A percentile compares a stretch with the other conserved stretches of the same genome.
These are phyloP conservation scores for Microsporum audouinii DNA, from an alignment of 2,329 filamentous ascomycete genomes.

Conservation along the genomic window DNA sequence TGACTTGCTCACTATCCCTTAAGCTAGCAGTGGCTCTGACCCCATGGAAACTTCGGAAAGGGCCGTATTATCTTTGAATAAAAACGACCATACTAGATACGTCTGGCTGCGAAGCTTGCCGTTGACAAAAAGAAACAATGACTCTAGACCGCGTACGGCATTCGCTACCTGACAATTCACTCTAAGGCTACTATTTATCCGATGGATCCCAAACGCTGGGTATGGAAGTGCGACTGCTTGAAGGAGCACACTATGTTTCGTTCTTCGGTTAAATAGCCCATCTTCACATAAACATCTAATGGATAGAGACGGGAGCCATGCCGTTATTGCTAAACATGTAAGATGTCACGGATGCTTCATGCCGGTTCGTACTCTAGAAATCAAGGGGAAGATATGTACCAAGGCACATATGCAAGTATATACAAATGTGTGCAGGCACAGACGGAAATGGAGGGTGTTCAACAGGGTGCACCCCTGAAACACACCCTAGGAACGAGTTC, in stretches of 20 bases:
- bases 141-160: not conserved
- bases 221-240: not conserved
- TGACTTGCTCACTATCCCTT: not conserved
- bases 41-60: not conserved
- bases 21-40: not conserved
- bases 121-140: not conserved
- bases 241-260: not conserved
- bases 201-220: not conserved
- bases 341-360: not conserved
- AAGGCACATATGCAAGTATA: not conserved
- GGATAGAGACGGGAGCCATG: not conserved
- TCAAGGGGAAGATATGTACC: not conserved
- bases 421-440: not conserved
- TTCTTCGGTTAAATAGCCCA: not conserved
- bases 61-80: not conserved
- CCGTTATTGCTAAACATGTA: not conserved
- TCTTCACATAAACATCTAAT: not conserved
- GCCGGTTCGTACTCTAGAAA: not conserved
- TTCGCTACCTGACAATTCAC: not conserved
- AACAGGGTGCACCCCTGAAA: not conserved
- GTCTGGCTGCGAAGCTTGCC: not conserved
- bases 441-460: not conserved
- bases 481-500: not conserved
- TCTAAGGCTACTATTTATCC: not conserved
- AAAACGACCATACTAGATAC: not conserved